Conservation (phyloP, 2,329 filamentous ascomycete species). For the Ophiostoma ips region DNA sequence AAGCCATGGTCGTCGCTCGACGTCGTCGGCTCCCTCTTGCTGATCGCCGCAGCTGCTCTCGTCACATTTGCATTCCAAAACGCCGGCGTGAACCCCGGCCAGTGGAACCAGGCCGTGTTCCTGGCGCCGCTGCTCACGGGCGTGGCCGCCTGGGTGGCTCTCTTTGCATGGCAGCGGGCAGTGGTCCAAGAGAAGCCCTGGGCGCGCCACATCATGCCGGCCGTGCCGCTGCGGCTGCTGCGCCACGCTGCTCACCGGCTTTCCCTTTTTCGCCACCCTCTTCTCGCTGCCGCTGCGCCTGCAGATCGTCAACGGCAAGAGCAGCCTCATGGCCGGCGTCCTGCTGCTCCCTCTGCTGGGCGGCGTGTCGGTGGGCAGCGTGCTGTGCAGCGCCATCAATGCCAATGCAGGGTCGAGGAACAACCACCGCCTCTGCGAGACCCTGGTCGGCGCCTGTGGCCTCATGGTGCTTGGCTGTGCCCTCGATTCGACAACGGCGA, state of each 20-base stretch:
- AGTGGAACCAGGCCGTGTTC: constrained; percentile 30
- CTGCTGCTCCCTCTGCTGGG: constrained; percentile 40
- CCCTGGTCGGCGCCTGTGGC: constrained; percentile 26
- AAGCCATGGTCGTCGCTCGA: constrained; percentile 38
- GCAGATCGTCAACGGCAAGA: constrained; percentile 34
- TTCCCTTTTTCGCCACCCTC: constrained; percentile 34
- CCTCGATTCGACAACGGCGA: constrained; percentile 32
- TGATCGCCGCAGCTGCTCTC: constrained; percentile 38
- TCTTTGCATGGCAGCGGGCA: constrained; percentile 28
- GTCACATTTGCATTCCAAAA: constrained; percentile 46
- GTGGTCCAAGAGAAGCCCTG: constrained; percentile 20
- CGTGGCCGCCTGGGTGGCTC: constrained; percentile 20
- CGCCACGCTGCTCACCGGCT: constrained; percentile 35
- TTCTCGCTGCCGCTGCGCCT: constrained; percentile 36
- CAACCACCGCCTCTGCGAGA: constrained; percentile 30
- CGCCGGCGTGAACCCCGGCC: constrained; percentile 23
- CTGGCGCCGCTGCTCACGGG: constrained; percentile 28
- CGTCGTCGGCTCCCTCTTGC: constrained; percentile 36
- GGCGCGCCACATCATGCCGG: constrained; percentile 24
- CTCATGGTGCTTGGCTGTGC: constrained; percentile 34
- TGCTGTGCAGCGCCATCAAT: constrained; percentile 29
- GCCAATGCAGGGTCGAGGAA: too few relatives aligned
- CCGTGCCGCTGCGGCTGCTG: constrained; percentile 35
- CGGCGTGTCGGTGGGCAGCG: constrained; percentile 31
- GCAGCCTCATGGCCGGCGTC: constrained; percentile 31